Evolutionary conservation across 305 asterid genomes (phyloP).

Genomic region (Nicotiana rustica): DNA sequence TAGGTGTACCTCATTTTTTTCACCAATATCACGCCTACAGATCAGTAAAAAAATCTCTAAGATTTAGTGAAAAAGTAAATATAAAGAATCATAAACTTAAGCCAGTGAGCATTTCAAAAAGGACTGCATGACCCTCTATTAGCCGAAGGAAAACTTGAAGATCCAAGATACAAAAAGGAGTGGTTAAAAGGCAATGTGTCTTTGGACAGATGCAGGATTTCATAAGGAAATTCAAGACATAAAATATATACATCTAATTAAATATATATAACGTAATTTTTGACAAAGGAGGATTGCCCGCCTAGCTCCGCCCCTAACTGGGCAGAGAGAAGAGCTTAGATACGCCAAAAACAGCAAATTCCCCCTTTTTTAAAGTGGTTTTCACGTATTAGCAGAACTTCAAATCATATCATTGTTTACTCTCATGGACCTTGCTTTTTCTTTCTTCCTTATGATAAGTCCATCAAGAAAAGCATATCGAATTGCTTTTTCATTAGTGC

Average conservation of each 20-base stretch:
- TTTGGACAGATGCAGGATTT: not conserved
- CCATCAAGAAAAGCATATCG: not conserved
- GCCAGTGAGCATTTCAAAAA: no score
- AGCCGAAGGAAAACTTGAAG: not conserved
- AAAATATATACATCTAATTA: no score
- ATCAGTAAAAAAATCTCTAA: no score
- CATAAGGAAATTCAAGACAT: no score
- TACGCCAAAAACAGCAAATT: not conserved
- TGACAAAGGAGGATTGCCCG: no score
- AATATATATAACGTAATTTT: no score
- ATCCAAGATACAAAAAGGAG: not conserved
- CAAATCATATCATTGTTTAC: constrained; percentile 31
- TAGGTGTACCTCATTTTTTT: no score
- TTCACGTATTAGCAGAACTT: constrained; percentile 21
- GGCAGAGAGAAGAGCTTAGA: not conserved
- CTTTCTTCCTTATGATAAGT: not conserved
- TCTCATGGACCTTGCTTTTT: not conserved
- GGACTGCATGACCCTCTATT: not conserved
- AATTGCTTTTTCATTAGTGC: not conserved
- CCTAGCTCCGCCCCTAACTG: no score
- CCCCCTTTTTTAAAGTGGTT: no score
- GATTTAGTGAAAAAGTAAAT: no score
- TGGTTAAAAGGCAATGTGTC: not conserved
- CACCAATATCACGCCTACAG: no score
- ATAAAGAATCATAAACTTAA: no score